Base-by-base conservation (phyloP, 1,284 basidiomycete genomes). In the Cerioporus squamosus region DNA sequence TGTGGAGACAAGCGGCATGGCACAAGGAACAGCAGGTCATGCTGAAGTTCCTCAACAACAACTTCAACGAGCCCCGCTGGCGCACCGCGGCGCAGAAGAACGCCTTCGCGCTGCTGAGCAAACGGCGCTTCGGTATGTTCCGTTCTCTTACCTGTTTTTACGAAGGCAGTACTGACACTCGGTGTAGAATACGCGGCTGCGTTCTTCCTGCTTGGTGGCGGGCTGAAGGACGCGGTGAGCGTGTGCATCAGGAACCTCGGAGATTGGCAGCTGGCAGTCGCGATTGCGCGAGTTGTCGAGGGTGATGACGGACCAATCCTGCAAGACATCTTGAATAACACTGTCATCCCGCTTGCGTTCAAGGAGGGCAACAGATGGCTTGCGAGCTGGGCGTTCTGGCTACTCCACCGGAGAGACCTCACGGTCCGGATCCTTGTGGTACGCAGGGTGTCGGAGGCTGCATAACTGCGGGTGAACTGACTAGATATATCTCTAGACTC, bases 321-420 rank as follows among this genome's bases (percentile, higher is more conserved):
- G 24, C 76, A 77, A 20, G 81, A 81, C 47, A 85, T 98, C 22
- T 75, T 98, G 36, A 83, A 81, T 18, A 83, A 83, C 47, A 87
- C 83, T 0, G 88, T 98, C 2, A 74, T 99, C 1, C 95, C 96
- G 0, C 80, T 84, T 20, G 95, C 95, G 0, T 93, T 98, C 70
- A 79, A 81, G 52, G 83, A 88, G 18, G 95, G 95, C 0, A 95
- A 98, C 73, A 83, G 97, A 36, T 98, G 93, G 91, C 78, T 98
- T n/a, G 93, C 87, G n/a, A 94, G 90, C 61, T 99, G 96, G 97
- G 93, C 93, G 3, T 95, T 98, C 73, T 97, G 95, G 94, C 79
- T 94, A 62, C 78, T 98, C 26, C 87, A 88, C 63, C 81, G 93
- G 33, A 81, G 92, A 48, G 95, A 98, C 74, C 72, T 97, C 14